Percentiles rank a stretch among this genome's conserved stretches.
Conservation (phyloP, 2,329 filamentous ascomycete genomes). For the Alternaria viburni region DNA sequence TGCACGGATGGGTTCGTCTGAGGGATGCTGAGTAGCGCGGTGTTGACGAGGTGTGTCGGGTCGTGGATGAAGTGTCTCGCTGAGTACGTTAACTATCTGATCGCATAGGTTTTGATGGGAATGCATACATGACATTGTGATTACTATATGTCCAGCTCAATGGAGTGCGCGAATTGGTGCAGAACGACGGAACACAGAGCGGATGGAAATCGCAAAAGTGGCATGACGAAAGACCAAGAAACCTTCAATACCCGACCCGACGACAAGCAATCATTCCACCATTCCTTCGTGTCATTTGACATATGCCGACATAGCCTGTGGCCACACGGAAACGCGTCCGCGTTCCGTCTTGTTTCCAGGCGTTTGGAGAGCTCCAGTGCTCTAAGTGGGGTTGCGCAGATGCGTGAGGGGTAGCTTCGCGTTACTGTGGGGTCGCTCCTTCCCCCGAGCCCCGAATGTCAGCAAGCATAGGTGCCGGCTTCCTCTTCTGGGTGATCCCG, state of each 20-base stretch:
- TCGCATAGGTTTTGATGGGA: neutral
- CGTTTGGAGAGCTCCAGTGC: neutral
- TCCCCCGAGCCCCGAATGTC: conserved; percentile 4
- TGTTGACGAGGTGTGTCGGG: conserved; percentile 76
- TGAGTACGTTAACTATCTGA: conserved; percentile 15
- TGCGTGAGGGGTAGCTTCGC: conserved; percentile 11
- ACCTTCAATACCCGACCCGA: conserved; percentile 3
- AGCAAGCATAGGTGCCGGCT: conserved; percentile 1
- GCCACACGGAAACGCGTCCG: conserved; percentile 5
- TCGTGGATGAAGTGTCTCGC: conserved; percentile 90
- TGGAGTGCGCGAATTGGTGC: neutral
- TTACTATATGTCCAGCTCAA: neutral
- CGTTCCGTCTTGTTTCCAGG: neutral
- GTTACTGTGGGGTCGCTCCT: conserved; percentile 5
- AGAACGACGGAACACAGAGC: neutral
- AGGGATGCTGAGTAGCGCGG: conserved; percentile 77
- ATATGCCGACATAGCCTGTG: neutral
- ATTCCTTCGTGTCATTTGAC: conserved; percentile 8
- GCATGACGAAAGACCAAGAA: neutral
- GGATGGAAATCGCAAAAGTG: neutral
- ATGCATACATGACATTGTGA: conserved; percentile 12
- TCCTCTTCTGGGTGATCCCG: conserved; percentile 2
- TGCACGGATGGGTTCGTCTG: conserved; percentile 84
- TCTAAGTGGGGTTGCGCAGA: conserved; percentile 5
- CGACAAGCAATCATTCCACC: neutral